Evolutionary conservation across 129 eudicot species (phyloP), one percentile per base, ranked within the genome.

Genomic region (Pittosporum tobira): DNA sequence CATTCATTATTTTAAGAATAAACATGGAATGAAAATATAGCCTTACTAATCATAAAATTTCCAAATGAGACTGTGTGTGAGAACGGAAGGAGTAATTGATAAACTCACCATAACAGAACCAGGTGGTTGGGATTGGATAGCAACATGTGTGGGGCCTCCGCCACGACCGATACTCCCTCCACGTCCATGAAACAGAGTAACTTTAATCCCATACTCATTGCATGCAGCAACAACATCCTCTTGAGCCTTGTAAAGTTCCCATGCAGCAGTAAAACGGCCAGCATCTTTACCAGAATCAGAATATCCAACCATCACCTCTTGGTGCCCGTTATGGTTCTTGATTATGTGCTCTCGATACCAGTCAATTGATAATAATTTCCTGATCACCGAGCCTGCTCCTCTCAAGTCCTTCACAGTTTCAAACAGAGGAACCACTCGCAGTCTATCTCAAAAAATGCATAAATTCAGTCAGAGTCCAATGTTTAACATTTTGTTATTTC

Each of bases 131-230:
- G 97, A 89, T 59, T 89, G 97, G 50, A 89, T 89, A 43, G 97
- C 97, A 29, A 89, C 88, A 73, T 82, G 80, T n/a, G 95, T 89
- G 30, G 97, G 97, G 40, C 95, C 97, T 52, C 97, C 97, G 58
- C 97, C 97, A 57, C 97, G 90, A 54, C 97, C 97, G 48, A 89
- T 80, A 28, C 97, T 89, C 16, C 95, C 97, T 40, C 97, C 95
- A 34, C 95, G 97, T 8, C 97, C 97, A 42, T 89, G 97, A 63
- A 89, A 89, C 16, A 89, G 73, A 70, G 97, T 89, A 63, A 85
- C 78, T 63, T 82, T 85, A 19, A 85, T 89, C 13, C 78, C 84
- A 59, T 51, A 85, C 59, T 89, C 88, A 36, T 82, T 89, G 72
- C 95, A 89, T 54, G 94, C 95, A 66, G 94, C 89, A 51, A 82